phyloP scores from a whole-genome alignment of 495 filamentous ascomycete species.

The Durotheca rogersii region DNA sequence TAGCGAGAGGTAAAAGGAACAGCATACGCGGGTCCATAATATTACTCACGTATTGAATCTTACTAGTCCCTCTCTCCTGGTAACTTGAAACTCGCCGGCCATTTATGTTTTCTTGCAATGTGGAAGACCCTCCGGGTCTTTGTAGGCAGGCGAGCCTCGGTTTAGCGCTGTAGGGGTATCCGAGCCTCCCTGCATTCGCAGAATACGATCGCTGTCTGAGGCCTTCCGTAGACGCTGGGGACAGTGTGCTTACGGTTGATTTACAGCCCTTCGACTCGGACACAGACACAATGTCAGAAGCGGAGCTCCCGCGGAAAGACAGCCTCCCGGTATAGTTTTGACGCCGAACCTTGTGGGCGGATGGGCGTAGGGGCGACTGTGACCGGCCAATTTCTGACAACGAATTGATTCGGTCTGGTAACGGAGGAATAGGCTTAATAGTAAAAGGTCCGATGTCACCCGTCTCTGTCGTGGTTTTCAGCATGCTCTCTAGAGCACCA shows the following conservation, averaged over 20 bases:
- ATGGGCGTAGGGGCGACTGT: slow-evolving; percentile 28
- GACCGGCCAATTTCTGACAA: slow-evolving; percentile 30
- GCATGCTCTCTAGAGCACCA: slow-evolving; percentile 60
- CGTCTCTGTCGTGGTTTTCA: slow-evolving; percentile 68
- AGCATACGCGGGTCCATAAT: background rate
- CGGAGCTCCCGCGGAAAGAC: slow-evolving; percentile 45
- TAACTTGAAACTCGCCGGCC: slow-evolving; percentile 49
- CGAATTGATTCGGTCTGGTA: slow-evolving; percentile 25
- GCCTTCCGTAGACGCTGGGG: slow-evolving; percentile 39
- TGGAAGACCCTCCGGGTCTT: slow-evolving; percentile 63
- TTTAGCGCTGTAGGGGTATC: slow-evolving; percentile 51
- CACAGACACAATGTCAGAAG: slow-evolving; percentile 51
- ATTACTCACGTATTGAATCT: slow-evolving; percentile 46
- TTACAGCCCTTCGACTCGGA: slow-evolving; percentile 48
- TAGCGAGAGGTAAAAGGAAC: slow-evolving; percentile 15
- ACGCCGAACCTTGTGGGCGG: slow-evolving; percentile 38
- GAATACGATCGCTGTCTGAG: slow-evolving; percentile 56
- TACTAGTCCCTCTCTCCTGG: slow-evolving; percentile 52
- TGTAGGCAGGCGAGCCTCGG: slow-evolving; percentile 61
- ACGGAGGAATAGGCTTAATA: slow-evolving; percentile 52
- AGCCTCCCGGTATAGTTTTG: slow-evolving; percentile 37
- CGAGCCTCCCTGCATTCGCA: slow-evolving; percentile 57
- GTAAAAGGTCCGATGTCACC: slow-evolving; percentile 66
- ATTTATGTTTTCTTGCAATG: slow-evolving; percentile 61
- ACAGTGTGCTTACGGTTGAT: slow-evolving; percentile 42